A percentile compares a stretch with the other conserved stretches of the same genome.
Evolutionary conservation across 78 protist genomes (phyloP).

Genomic region (Guillardia theta): DNA sequence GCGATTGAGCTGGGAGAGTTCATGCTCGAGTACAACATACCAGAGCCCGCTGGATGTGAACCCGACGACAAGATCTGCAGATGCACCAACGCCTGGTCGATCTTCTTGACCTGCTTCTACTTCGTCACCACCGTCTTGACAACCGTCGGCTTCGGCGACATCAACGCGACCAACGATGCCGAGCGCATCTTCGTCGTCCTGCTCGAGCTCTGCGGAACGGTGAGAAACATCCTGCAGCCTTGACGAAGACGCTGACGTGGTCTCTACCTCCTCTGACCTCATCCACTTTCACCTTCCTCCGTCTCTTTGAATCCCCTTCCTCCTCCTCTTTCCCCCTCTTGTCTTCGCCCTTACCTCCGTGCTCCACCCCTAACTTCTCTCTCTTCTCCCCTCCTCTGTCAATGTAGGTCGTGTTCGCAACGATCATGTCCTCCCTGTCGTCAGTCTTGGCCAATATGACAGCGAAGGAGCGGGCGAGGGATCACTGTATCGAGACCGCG

Average conservation of each 20-base stretch:
- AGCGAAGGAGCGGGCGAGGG: background rate
- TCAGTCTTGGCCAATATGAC: background rate
- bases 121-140: background rate
- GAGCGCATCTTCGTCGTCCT: background rate
- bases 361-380: background rate
- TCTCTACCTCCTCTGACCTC: background rate
- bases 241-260: no score
- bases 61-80: no score
- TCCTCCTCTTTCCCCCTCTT: background rate
- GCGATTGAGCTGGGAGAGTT: no score
- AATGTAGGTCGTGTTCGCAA: background rate
- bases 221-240: no score
- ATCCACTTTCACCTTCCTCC: background rate
- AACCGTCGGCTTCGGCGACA: conserved; percentile 23
- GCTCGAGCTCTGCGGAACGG: no score
- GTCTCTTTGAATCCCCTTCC: background rate
- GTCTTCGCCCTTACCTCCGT: no score
- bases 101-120: background rate
- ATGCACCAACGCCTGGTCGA: no score
- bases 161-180: background rate
- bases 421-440: background rate
- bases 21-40: no score
- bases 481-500: background rate
- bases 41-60: no score
- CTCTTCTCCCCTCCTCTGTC: background rate